These are phyloP conservation scores for Entophlyctis helioformis DNA, from an alignment of 192 early-diverging fungal species.

Conservation along the genomic window DNA sequence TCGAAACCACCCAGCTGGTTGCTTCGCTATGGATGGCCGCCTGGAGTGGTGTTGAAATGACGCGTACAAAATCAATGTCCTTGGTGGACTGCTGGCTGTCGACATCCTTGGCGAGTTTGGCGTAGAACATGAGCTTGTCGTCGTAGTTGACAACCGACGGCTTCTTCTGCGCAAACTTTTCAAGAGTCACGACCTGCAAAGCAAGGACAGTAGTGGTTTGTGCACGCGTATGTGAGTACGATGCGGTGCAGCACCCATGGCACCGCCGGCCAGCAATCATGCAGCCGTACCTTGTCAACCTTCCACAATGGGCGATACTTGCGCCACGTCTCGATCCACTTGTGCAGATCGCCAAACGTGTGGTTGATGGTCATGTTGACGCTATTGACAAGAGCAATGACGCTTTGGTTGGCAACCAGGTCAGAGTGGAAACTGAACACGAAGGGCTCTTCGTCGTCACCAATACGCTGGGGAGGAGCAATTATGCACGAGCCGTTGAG, in stretches of 20 bases:
- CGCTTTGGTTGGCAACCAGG: constrained; percentile 29
- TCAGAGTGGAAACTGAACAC: constrained; percentile 47
- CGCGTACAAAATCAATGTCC: constrained; percentile 46
- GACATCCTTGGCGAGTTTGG: constrained; percentile 46
- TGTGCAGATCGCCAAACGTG: constrained; percentile 34
- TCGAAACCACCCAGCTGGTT: constrained; percentile 38
- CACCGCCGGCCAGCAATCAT: too few species aligned
- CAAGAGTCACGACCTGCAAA: constrained; percentile 39
- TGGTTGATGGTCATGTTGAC: constrained; percentile 35
- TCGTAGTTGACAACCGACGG: constrained; percentile 42
- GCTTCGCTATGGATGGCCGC: constrained; percentile 42
- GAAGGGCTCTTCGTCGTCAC: constrained; percentile 44
- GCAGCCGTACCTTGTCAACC: constrained; percentile 44
- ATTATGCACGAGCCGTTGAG: constrained; percentile 48
- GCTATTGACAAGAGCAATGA: constrained; percentile 27
- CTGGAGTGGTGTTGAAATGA: constrained; percentile 35
- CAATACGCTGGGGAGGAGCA: constrained; percentile 41
- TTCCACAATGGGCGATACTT: constrained; percentile 54
- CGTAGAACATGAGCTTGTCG: constrained; percentile 46
- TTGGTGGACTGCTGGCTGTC: constrained; percentile 28
- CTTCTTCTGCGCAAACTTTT: constrained; percentile 57
- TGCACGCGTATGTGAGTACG: too few species aligned
- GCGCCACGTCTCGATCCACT: constrained; percentile 42
- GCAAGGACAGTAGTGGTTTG: too few species aligned
- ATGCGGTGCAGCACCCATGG: too few species aligned